phyloP scores from a whole-genome alignment of 805 yeast species.

The Henningerozyma blattae region DNA sequence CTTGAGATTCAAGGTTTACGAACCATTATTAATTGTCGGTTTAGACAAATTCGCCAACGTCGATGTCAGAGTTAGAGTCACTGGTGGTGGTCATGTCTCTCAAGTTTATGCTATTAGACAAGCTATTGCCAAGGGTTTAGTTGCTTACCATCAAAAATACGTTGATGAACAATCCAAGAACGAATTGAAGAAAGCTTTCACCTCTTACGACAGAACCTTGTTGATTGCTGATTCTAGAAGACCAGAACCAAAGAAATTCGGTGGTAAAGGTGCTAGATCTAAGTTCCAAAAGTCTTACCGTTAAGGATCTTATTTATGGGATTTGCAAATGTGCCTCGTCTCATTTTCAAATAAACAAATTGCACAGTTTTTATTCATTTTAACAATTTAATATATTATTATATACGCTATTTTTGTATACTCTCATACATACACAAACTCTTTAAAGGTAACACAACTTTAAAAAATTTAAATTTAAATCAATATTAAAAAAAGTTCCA shows the following conservation, averaged over 20 bases:
- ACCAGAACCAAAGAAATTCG: constrained; percentile 99
- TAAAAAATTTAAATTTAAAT: too few relatives aligned
- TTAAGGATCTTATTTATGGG: constrained; percentile 33
- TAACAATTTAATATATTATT: too few relatives aligned
- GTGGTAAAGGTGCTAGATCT: constrained; percentile 99
- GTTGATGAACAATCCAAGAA: constrained; percentile 99
- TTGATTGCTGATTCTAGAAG: constrained; percentile 99
- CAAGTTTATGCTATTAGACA: constrained; percentile 99
- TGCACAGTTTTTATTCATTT: too few relatives aligned
- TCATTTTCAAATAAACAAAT: too few relatives aligned
- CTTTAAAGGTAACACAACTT: too few relatives aligned
- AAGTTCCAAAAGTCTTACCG: constrained; percentile 99
- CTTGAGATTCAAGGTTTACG: constrained; percentile 99
- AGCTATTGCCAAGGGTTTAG: constrained; percentile 98
- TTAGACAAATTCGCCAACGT: constrained; percentile 97
- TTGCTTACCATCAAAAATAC: constrained; percentile 98
- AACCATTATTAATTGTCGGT: constrained; percentile 81
- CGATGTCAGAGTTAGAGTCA: constrained; percentile 97
- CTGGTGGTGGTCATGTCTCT: constrained; percentile 99
- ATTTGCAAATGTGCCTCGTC: too few relatives aligned
- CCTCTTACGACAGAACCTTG: constrained; percentile 97
- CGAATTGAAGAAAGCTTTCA: constrained; percentile 96
- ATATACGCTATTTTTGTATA: too few relatives aligned
- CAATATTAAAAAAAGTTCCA: too few relatives aligned
- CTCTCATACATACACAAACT: too few relatives aligned